These are phyloP conservation scores for Dactylellina sp. DNA, from an alignment of 2,329 filamentous ascomycete genomes.

Conservation along the genomic window DNA sequence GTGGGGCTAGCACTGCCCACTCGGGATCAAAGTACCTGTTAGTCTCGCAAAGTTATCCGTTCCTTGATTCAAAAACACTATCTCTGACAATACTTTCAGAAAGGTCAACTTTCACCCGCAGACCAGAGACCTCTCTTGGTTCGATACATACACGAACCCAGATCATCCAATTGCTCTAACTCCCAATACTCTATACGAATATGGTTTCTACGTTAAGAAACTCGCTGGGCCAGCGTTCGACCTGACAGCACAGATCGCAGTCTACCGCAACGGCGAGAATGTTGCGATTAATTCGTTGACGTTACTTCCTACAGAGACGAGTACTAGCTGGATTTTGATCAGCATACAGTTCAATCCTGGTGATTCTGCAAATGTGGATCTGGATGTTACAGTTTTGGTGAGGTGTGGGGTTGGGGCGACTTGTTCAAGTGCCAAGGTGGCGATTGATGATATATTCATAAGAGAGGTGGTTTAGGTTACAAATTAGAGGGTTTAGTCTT, in stretches of 20 bases:
- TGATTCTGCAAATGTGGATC: conserved; percentile 19
- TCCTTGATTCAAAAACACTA: no score
- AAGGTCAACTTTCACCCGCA: conserved; percentile 24
- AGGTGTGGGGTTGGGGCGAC: conserved; percentile 10
- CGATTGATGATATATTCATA: conserved; percentile 25
- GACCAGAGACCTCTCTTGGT: conserved; percentile 20
- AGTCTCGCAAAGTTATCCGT: background rate
- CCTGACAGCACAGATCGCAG: conserved; percentile 27
- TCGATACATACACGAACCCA: conserved; percentile 18
- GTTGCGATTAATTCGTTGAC: conserved; percentile 19
- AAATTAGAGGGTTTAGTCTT: background rate
- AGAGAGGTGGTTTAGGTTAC: conserved; percentile 5
- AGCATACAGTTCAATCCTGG: conserved; percentile 30
- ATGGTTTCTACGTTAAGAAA: conserved; percentile 25
- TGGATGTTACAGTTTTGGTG: conserved; percentile 25
- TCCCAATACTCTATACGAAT: conserved; percentile 21
- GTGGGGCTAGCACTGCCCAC: conserved; percentile 15
- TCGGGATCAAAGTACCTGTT: conserved; percentile 21
- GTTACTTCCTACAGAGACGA: conserved; percentile 8
- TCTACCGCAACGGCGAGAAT: conserved; percentile 25
- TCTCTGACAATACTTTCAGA: conserved; percentile 1
- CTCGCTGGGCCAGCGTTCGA: conserved; percentile 14
- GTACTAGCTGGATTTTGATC: conserved; percentile 21
- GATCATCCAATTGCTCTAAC: conserved; percentile 11
- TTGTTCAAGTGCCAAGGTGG: conserved; percentile 14